These are phyloP conservation scores for Salinomyces thailandicus DNA, from an alignment of 2,329 filamentous ascomycete genomes.

Conservation along the genomic window DNA sequence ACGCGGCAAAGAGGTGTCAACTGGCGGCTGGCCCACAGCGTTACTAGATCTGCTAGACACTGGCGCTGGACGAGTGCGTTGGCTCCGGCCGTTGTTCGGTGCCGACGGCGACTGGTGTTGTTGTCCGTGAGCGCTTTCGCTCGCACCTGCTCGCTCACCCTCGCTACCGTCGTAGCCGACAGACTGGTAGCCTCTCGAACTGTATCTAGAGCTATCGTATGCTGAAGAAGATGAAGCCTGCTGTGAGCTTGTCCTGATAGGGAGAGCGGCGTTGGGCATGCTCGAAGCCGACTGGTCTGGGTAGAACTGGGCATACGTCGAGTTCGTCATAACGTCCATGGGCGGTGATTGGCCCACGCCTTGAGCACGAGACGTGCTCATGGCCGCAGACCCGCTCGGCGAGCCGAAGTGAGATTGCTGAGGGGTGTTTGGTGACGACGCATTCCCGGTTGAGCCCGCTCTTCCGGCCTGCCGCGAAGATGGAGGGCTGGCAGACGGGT, in stretches of 20 bases:
- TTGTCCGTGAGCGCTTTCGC: slow-evolving; percentile 29
- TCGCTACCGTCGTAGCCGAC: slow-evolving; percentile 33
- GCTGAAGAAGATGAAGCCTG: slow-evolving; percentile 11
- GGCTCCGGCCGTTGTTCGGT: slow-evolving; percentile 32
- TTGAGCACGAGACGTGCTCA: slow-evolving; percentile 38
- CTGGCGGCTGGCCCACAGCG: slow-evolving; percentile 45
- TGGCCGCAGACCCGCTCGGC: slow-evolving; percentile 28
- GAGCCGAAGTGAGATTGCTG: slow-evolving; percentile 22
- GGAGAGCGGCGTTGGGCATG: slow-evolving; percentile 14
- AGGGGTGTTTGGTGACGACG: slow-evolving; percentile 30
- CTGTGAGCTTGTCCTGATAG: slow-evolving; percentile 18
- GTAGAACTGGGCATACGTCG: slow-evolving; percentile 64
- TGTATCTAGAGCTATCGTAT: slow-evolving; percentile 18
- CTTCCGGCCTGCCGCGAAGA: slow-evolving; percentile 28
- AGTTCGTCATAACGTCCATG: slow-evolving; percentile 53
- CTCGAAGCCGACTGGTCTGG: slow-evolving; percentile 15
- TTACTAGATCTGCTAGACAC: slow-evolving; percentile 36
- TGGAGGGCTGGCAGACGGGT: slow-evolving; percentile 22
- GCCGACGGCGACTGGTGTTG: slow-evolving; percentile 32
- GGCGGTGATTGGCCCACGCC: slow-evolving; percentile 30
- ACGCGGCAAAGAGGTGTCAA: slow-evolving; percentile 47
- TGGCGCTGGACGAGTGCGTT: slow-evolving; percentile 27
- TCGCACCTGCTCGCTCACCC: slow-evolving; percentile 19
- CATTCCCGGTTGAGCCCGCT: slow-evolving; percentile 31
- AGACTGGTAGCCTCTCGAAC: slow-evolving; percentile 22